Percentiles rank a stretch among this genome's conserved stretches.
Conservation (phyloP, 208 protist genomes). For the Leishmania amazonensis region DNA sequence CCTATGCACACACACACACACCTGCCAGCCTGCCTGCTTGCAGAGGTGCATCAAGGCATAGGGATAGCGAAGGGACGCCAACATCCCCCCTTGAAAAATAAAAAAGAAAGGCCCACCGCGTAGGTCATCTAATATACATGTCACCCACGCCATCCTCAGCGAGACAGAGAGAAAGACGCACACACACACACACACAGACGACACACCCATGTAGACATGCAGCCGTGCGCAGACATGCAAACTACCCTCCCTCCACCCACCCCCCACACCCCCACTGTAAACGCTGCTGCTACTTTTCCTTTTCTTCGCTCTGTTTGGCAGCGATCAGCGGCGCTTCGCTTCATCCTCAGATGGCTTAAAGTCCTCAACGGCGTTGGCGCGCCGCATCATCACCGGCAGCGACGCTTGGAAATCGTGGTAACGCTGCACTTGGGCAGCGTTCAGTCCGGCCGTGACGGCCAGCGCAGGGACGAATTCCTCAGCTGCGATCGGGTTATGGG, state of each 20-base stretch:
- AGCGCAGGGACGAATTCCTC: constrained; percentile 84
- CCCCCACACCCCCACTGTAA: neutral
- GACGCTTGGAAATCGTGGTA: constrained; percentile 69
- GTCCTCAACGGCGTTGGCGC: constrained; percentile 69
- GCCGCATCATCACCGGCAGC: constrained; percentile 74
- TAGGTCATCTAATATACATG: neutral
- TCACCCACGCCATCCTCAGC: neutral
- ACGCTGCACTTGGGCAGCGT: constrained; percentile 47
- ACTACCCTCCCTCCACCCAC: neutral
- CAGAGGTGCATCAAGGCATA: neutral
- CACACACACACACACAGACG: neutral
- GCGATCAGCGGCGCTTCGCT: constrained; percentile 33
- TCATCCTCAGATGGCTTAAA: constrained; percentile 76
- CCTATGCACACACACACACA: neutral
- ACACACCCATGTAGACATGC: neutral
- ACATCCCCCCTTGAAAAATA: neutral
- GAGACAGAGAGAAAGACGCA: neutral
- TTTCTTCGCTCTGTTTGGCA: neutral
- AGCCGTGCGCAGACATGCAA: neutral
- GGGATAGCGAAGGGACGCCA: too few species aligned
- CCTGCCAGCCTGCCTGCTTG: neutral
- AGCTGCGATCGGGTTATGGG: constrained; percentile 59
- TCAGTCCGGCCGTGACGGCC: constrained; percentile 47
- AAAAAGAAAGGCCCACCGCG: neutral
- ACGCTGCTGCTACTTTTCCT: neutral